Base-by-base conservation (phyloP, 73 alveolate genomes). In the Paramecium sonneborni region DNA sequence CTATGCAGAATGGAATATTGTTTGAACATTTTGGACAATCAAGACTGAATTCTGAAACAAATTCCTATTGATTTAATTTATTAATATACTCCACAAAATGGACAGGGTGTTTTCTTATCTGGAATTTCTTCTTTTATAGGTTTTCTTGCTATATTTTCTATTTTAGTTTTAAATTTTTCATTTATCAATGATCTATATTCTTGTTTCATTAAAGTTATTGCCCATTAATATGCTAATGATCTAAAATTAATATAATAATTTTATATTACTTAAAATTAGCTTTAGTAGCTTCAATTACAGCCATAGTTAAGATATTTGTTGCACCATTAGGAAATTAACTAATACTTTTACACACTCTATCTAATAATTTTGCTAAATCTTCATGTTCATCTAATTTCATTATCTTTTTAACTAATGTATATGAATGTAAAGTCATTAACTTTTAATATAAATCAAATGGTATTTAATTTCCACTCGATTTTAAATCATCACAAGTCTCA, bases 211-310 rank as follows among this genome's bases (percentile, higher is more conserved):
- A 99, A 93, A 68, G 97, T 98, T 76, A 98, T 96, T n/a, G 99
- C 99, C 99, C 99, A 98, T 35, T 98, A 93, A 93, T 94, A 96
- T 84, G 99, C 99, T 18, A 97, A 95, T 87, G 95, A 85, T 94
- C 86, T 72, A 72, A 26, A 69, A 5, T 35, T 5, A 3, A 18
- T 18, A 18, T 35, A 9, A 72, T 34, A n/a, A 3, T 10, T 11
- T 5, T 35, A 0, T 15, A n/a, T 11, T 72, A 72, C 86, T 97
- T 96, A 87, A 98, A 94, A 41, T 98, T 97, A 18, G 99, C 99
- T 76, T 98, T 97, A 72, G 96, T 98, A 90, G 99, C 98, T 88
- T 98, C 99, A 56, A 99, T 96, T 34, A 99, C 99, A 20, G 98
- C 96, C 20, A 99, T 95, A 6, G 99, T 99, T 92, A 99, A 94